phyloP scores from a whole-genome alignment of 1,284 basidiomycete species.

The Athelia sp. region DNA sequence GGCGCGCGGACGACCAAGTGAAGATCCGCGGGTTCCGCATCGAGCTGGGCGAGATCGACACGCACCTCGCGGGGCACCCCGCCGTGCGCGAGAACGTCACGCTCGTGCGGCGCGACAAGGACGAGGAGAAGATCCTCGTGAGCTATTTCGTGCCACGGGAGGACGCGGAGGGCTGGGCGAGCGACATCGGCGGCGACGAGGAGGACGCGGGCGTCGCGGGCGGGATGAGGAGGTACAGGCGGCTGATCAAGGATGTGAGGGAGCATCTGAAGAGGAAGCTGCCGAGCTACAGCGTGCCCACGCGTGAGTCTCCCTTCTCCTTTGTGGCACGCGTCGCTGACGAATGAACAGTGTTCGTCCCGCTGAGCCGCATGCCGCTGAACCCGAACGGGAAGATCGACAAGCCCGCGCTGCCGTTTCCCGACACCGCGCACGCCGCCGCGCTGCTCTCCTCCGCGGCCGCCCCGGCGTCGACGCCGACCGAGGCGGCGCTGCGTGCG shows the following conservation, averaged over 20 bases:
- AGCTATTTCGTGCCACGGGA: conserved; percentile 96
- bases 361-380: conserved; percentile 91
- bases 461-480: conserved; percentile 42
- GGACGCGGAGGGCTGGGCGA: conserved; percentile 70
- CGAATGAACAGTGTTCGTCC: conserved; percentile 76
- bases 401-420: conserved; percentile 98
- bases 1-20: conserved; percentile 97
- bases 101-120: conserved; percentile 94
- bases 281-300: conserved; percentile 89
- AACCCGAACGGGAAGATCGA: conserved; percentile 99
- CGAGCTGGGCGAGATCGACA: conserved; percentile 98
- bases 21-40: conserved; percentile 99
- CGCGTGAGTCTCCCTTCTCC: conserved; percentile 44
- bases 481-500: conserved; percentile 76
- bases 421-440: conserved; percentile 83
- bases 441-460: conserved; percentile 18
- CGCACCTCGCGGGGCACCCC: conserved; percentile 90
- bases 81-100: conserved; percentile 97
- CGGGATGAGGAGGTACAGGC: conserved; percentile 79
- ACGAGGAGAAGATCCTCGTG: conserved; percentile 98
- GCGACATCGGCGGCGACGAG: conserved; percentile 62
- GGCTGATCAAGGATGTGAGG: conserved; percentile 89
- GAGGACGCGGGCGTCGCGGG: conserved; percentile 58
- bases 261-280: conserved; percentile 98
- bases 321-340: no score